phyloP scores from a whole-genome alignment of 2,329 filamentous ascomycete species.

The Cercospora sp. region DNA sequence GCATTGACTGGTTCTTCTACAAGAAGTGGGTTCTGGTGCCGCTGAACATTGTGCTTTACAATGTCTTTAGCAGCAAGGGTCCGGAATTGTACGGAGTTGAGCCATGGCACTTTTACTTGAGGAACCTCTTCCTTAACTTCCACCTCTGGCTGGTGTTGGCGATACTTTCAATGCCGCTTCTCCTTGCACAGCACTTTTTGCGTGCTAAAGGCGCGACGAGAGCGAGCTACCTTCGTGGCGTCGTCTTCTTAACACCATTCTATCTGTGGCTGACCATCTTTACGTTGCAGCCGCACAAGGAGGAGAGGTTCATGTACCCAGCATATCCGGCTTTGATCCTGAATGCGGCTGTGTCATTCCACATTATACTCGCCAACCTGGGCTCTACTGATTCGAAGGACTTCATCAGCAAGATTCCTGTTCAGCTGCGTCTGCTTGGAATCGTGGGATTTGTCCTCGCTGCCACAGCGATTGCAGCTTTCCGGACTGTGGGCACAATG shows the following conservation, averaged over 20 bases:
- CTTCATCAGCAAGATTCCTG: conserved; percentile 70
- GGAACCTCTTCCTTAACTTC: conserved; percentile 90
- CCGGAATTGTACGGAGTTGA: conserved; percentile 94
- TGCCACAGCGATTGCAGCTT: conserved; percentile 61
- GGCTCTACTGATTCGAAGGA: conserved; percentile 67
- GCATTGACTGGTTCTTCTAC: conserved; percentile 86
- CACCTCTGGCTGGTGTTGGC: conserved; percentile 90
- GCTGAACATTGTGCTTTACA: conserved; percentile 94
- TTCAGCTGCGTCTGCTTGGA: conserved; percentile 67
- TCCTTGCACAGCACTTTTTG: conserved; percentile 70
- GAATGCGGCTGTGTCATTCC: conserved; percentile 81
- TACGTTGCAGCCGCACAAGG: conserved; percentile 90
- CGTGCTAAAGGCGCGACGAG: conserved; percentile 63
- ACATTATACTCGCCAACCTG: conserved; percentile 74
- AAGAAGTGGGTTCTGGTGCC: conserved; percentile 73
- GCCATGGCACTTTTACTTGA: conserved; percentile 94
- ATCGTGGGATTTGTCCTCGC: conserved; percentile 58
- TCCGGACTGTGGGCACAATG: conserved; percentile 74
- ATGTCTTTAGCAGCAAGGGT: conserved; percentile 78
- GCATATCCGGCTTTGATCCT: conserved; percentile 87
- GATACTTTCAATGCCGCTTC: conserved; percentile 70
- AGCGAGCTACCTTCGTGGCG: conserved; percentile 69
- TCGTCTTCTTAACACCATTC: conserved; percentile 80
- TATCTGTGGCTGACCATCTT: conserved; percentile 95
- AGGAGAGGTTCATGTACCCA: conserved; percentile 98